Conservation (phyloP, 495 filamentous ascomycete genomes). For the Emericellopsis terricola region DNA sequence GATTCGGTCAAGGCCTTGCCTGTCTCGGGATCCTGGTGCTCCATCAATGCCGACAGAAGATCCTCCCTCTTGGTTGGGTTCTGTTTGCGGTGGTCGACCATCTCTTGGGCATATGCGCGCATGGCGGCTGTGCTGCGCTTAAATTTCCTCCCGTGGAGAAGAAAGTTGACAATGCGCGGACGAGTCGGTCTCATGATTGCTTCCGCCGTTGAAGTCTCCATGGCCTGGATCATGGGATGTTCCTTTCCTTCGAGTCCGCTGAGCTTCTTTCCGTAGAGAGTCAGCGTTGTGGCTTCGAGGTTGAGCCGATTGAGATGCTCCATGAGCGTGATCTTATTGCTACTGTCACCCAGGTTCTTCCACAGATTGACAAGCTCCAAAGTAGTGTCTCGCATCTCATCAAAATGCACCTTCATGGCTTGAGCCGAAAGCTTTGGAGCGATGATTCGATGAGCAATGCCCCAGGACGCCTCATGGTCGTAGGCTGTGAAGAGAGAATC, state of each 20-base stretch:
- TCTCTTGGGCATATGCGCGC: slow-evolving; percentile 34
- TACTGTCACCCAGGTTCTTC: slow-evolving; percentile 31
- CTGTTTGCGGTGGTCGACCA: slow-evolving; percentile 28
- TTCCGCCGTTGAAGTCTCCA: slow-evolving; percentile 41
- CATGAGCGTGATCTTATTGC: slow-evolving; percentile 32
- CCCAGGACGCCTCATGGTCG: slow-evolving; percentile 46
- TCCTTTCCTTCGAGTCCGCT: slow-evolving; percentile 42
- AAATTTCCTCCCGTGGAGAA: not conserved
- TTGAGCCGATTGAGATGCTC: slow-evolving; percentile 54
- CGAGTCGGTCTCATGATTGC: slow-evolving; percentile 39
- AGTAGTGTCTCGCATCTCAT: slow-evolving; percentile 47
- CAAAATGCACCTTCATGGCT: slow-evolving; percentile 40
- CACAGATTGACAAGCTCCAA: slow-evolving; percentile 52
- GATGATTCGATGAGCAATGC: slow-evolving; percentile 50
- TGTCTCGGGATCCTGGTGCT: not conserved
- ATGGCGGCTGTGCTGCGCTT: slow-evolving; percentile 10
- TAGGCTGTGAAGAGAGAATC: slow-evolving; percentile 56
- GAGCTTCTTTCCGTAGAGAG: slow-evolving; percentile 46
- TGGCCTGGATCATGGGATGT: slow-evolving; percentile 45
- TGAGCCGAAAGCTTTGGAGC: slow-evolving; percentile 47
- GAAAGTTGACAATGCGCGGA: slow-evolving; percentile 22
- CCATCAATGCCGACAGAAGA: not conserved
- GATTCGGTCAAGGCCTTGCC: slow-evolving; percentile 15
- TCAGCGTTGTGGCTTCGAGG: slow-evolving; percentile 47
- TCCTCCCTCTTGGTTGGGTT: slow-evolving; percentile 11